phyloP scores from a whole-genome alignment of 2,329 filamentous ascomycete species.

The Epichloe sylvatica region DNA sequence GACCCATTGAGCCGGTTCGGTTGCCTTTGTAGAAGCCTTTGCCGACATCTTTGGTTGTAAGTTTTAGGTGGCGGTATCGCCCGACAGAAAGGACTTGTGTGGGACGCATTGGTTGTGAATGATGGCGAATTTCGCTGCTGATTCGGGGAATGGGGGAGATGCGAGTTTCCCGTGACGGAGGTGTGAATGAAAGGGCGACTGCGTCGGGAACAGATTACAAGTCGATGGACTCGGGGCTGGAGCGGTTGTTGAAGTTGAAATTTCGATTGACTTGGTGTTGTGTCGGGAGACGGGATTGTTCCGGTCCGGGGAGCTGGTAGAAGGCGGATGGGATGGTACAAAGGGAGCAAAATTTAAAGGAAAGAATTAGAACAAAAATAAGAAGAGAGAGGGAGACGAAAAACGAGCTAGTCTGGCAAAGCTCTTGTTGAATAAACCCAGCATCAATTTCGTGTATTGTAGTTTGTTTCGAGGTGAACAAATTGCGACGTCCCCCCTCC shows the following conservation, averaged over 20 bases:
- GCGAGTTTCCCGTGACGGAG: neutral
- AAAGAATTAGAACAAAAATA: no score
- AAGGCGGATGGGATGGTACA: no score
- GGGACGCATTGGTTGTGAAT: constrained; percentile 40
- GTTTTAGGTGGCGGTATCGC: constrained; percentile 57
- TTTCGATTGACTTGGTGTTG: constrained; percentile 2
- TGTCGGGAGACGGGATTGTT: constrained; percentile 16
- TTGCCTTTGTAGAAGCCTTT: constrained; percentile 98
- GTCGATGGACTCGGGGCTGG: neutral
- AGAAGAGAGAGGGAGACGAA: no score
- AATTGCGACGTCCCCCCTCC: no score
- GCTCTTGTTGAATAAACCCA: no score
- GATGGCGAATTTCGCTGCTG: neutral
- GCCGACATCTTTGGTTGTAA: constrained; percentile 87
- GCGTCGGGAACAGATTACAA: no score
- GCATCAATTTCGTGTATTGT: no score
- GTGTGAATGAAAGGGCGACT: no score
- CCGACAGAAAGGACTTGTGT: constrained; percentile 52
- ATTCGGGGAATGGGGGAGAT: neutral
- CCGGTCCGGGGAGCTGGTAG: constrained; percentile 11
- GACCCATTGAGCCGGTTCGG: constrained; percentile 73
- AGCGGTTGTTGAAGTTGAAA: constrained; percentile 10
- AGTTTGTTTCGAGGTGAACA: no score
- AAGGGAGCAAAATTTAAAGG: no score
- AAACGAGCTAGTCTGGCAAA: no score